Conservation (phyloP, 2,329 filamentous ascomycete species). For the Coleophoma eucalyptorum region DNA sequence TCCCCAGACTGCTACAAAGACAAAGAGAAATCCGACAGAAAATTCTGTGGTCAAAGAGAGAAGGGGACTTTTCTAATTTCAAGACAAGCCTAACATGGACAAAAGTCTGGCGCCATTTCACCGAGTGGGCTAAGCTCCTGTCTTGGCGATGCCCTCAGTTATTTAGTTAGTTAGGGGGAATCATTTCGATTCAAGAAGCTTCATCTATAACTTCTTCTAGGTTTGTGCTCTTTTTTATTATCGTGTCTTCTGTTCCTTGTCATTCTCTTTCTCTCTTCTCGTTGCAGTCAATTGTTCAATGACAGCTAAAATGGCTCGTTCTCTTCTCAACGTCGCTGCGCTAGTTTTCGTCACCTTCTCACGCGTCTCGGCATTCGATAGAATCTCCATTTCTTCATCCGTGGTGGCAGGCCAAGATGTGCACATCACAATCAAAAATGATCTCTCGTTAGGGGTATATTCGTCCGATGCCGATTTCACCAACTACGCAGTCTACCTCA, state of each 20-base stretch:
- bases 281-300: background rate
- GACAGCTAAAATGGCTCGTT: background rate
- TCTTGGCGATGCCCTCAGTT: too few species aligned
- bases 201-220: too few species aligned
- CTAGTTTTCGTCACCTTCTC: background rate
- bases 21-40: too few species aligned
- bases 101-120: too few species aligned
- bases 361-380: slow-evolving; percentile 5
- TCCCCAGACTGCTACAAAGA: too few species aligned
- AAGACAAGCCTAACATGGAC: too few species aligned
- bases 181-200: too few species aligned
- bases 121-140: too few species aligned
- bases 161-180: too few species aligned
- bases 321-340: background rate
- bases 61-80: too few species aligned
- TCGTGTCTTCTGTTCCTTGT: background rate
- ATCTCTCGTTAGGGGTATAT: slow-evolving; percentile 13
- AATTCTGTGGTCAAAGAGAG: too few species aligned
- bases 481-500: slow-evolving; percentile 29
- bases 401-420: slow-evolving; percentile 10
- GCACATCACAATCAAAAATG: slow-evolving; percentile 29
- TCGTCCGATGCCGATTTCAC: slow-evolving; percentile 18
- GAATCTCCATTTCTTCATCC: slow-evolving; percentile 6
- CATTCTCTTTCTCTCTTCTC: background rate
- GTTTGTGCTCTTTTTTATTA: too few species aligned